A percentile compares a stretch with the other conserved stretches of the same genome.
Evolutionary conservation across 164 flowering plant genomes (phyloP).

Genomic region (Kingdonia uniflora): DNA sequence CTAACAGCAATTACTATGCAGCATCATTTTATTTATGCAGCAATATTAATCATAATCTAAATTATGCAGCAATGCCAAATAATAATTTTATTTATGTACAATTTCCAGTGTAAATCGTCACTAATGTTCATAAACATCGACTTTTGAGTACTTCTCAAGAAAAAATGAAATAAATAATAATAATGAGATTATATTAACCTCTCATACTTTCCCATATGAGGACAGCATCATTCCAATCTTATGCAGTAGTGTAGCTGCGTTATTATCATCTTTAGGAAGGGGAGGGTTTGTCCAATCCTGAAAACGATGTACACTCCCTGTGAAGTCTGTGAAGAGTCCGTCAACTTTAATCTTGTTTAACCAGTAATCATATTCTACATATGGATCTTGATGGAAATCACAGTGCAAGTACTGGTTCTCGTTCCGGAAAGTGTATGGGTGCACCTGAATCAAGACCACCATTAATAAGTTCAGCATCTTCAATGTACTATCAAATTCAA

Average conservation of each 20-base stretch:
- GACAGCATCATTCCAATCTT: constrained; percentile 32
- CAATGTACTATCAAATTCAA: too few species aligned
- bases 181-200: background rate
- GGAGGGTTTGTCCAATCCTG: constrained; percentile 54
- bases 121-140: too few species aligned
- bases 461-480: too few species aligned
- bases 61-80: too few species aligned
- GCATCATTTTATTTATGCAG: too few species aligned
- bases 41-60: too few species aligned
- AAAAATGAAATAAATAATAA: too few species aligned
- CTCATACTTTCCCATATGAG: constrained; percentile 6
- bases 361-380: constrained; percentile 77
- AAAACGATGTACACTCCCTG: constrained; percentile 72
- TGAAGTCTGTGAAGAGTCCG: constrained; percentile 91
- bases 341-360: constrained; percentile 71
- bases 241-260: constrained; percentile 30
- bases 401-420: constrained; percentile 60
- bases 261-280: constrained; percentile 12
- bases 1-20: too few species aligned
- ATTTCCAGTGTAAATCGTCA: too few species aligned
- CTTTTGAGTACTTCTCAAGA: too few species aligned
- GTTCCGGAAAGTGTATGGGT: constrained; percentile 85
- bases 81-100: too few species aligned
- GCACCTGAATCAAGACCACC: constrained; percentile 54
- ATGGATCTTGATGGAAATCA: constrained; percentile 77